Percentiles rank a stretch among this genome's conserved stretches.
Evolutionary conservation across 1,284 basidiomycete species (phyloP).

Genomic region (Hymenochaete sp.): DNA sequence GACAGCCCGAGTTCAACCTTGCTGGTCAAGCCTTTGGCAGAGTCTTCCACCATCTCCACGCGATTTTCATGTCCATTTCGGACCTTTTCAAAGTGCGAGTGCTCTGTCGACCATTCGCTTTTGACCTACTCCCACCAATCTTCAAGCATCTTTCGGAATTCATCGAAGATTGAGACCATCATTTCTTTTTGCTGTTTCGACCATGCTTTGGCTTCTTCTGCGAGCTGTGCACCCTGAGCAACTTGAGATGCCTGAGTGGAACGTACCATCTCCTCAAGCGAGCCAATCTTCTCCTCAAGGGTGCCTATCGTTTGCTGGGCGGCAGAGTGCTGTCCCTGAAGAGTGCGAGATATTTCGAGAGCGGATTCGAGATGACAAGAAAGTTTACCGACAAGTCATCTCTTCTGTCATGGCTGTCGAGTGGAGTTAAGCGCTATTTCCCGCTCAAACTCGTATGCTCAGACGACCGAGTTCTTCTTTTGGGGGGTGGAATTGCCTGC

Average conservation of each 20-base stretch:
- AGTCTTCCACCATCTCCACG: conserved; percentile 33
- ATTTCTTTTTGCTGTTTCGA: conserved; percentile 34
- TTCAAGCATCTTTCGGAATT: conserved; percentile 68
- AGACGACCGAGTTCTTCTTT: too few species aligned
- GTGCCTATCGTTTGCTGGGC: conserved; percentile 73
- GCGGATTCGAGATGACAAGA: conserved; percentile 73
- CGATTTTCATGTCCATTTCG: conserved; percentile 76
- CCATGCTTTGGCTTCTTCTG: conserved; percentile 32
- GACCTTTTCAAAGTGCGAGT: conserved; percentile 65
- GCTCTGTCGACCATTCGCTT: conserved; percentile 76
- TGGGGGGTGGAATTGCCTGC: too few species aligned
- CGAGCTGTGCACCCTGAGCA: conserved; percentile 36
- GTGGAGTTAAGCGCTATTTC: too few species aligned
- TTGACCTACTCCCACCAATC: conserved; percentile 71
- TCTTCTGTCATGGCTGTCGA: conserved; percentile 40
- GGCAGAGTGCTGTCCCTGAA: conserved; percentile 73
- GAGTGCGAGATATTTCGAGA: conserved; percentile 59
- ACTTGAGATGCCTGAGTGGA: conserved; percentile 33
- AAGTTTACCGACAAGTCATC: conserved; percentile 69
- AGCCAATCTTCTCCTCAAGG: conserved; percentile 62
- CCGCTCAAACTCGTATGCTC: too few species aligned
- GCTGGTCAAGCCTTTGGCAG: too few species aligned
- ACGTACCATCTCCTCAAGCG: conserved; percentile 50
- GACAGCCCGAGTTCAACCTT: conserved; percentile 42
- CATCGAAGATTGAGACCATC: conserved; percentile 43